These are phyloP conservation scores for Thelephora ganbajun DNA, from an alignment of 768 basidiomycete genomes.

Conservation along the genomic window DNA sequence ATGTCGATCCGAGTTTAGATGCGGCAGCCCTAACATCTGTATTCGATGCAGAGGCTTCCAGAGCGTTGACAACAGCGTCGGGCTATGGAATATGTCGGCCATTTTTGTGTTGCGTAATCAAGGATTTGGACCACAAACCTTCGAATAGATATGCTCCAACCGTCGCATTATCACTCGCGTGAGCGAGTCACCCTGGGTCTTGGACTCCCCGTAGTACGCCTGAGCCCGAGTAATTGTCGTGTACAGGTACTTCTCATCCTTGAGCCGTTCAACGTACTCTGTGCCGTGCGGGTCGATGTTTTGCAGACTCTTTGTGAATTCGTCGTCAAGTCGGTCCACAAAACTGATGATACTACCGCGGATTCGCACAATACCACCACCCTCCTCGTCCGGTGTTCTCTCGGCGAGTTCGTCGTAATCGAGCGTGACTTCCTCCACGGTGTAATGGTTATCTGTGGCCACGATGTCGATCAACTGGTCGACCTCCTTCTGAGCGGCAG, in stretches of 20 bases:
- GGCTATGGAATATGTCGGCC: conserved; percentile 39
- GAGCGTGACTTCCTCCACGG: conserved; percentile 72
- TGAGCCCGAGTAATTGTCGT: conserved; percentile 88
- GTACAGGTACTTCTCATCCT: conserved; percentile 92
- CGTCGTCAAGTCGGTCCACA: conserved; percentile 92
- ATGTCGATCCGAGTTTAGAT: conserved; percentile 37
- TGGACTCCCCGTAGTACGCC: conserved; percentile 75
- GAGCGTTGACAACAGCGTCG: conserved; percentile 79
- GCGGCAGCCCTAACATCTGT: conserved; percentile 50
- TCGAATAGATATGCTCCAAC: conserved; percentile 95
- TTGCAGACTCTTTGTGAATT: conserved; percentile 94
- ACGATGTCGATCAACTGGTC: conserved; percentile 79
- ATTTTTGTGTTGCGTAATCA: not conserved
- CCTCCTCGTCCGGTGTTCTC: conserved; percentile 59
- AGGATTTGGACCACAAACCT: conserved; percentile 35
- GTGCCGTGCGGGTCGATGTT: conserved; percentile 97
- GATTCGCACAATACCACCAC: conserved; percentile 66
- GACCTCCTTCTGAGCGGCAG: conserved; percentile 74
- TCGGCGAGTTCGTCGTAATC: conserved; percentile 90
- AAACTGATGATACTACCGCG: conserved; percentile 95
- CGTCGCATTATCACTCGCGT: conserved; percentile 88
- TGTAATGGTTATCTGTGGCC: conserved; percentile 55
- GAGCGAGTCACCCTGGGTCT: conserved; percentile 55
- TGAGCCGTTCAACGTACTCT: conserved; percentile 95
- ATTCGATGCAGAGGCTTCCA: conserved; percentile 46